Evolutionary conservation across 345 rosid genomes (phyloP).

Genomic region (Gossypioides kirkii): DNA sequence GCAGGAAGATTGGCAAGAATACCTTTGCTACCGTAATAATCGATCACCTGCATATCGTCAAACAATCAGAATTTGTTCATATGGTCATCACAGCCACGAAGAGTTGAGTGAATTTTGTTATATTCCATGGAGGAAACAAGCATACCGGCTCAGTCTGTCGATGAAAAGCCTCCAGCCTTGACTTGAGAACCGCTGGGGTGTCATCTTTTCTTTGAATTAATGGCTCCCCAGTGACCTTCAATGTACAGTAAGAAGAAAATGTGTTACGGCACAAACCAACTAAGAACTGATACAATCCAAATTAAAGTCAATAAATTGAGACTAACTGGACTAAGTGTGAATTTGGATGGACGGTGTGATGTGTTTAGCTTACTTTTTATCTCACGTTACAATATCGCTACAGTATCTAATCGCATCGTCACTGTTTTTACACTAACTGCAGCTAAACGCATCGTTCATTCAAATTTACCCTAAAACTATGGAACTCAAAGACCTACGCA

Average conservation of each 20-base stretch:
- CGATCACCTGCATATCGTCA: conserved; percentile 50
- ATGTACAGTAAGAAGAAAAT: background rate
- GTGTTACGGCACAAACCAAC: background rate
- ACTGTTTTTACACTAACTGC: too few relatives aligned
- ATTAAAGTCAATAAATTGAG: too few relatives aligned
- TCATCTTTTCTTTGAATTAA: conserved; percentile 89
- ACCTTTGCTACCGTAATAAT: conserved; percentile 61
- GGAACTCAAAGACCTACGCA: too few relatives aligned
- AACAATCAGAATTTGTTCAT: background rate
- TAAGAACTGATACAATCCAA: too few relatives aligned
- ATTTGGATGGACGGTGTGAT: too few relatives aligned
- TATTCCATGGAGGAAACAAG: background rate
- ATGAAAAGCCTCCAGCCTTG: conserved; percentile 79
- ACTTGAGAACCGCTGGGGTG: conserved; percentile 68
- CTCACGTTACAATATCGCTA: too few relatives aligned
- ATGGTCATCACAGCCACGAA: background rate
- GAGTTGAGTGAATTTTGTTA: background rate
- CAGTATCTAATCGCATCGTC: too few relatives aligned
- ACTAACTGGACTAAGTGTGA: background rate
- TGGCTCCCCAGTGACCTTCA: conserved; percentile 75
- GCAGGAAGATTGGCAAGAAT: conserved; percentile 64
- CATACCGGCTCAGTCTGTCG: conserved; percentile 78
- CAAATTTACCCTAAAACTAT: too few relatives aligned
- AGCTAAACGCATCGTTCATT: too few relatives aligned
- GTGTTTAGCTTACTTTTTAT: too few relatives aligned